Evolutionary conservation across 352 stramenopile genomes (phyloP), one percentile per base, ranked within the genome.

Genomic region (Globisporangium lucens): DNA sequence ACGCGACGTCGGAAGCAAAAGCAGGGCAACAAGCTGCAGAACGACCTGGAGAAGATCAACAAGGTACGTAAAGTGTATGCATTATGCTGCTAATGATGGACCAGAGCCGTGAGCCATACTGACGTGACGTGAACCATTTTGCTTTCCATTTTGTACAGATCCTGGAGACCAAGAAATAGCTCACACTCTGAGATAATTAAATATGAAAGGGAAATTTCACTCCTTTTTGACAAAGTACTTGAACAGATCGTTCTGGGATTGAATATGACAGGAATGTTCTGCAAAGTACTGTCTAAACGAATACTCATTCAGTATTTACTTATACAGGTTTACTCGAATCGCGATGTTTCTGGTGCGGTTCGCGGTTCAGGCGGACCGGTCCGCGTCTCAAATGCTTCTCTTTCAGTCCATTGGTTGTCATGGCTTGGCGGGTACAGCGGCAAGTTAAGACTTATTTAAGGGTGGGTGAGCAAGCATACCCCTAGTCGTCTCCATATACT

Each of bases 1-100:
- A 57, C 38, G 6, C 75, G 76, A 30, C 80, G 82, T 17, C 87
- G 87, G 63, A 81, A 89, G 63, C 78, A 90, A 62, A 90, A 89
- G 59, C 77, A 86, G 36, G 77, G 70, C 67, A 89, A 82, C 72
- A 90, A 87, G 64, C 69, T 92, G 12, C 70, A 81, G 43, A 89
- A 78, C 62, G 84, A 90, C 30, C 75, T 92, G 13, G 77, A 87
- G 59, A 90, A 90, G 76, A 88, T 92, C 65, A 89, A 79, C 65
- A 83, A 90, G 80, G 80, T 91, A 67, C 22, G 73, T 65, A 36
- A 24, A 24, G 24, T 24, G 24, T 24, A 24, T 24, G 24, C 24
- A 0, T 38, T 49, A 38, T 58, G 30, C 56, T 75, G 56, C n/a
- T 46, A 53, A 41, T 27, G 7, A 2, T 56, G 56, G 3, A 4